Evolutionary conservation across 23 red algal genomes (phyloP).

Genomic region (Gracilaria domingensis): DNA sequence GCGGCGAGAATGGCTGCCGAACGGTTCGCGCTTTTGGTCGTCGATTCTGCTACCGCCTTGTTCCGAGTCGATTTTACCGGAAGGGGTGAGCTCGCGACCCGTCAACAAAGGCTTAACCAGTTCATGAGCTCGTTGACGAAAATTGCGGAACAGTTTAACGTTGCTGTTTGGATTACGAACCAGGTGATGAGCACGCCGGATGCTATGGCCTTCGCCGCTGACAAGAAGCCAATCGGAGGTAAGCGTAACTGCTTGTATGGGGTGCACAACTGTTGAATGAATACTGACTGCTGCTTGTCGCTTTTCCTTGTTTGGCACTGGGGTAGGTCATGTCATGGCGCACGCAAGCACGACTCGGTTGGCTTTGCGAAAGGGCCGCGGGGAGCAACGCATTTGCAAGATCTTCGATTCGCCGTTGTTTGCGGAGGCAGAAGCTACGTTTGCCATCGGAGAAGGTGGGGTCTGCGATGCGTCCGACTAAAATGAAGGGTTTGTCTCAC

Average conservation of each 20-base stretch:
- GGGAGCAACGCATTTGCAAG: slow-evolving; percentile 96
- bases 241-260: neutral
- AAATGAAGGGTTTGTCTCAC: neutral
- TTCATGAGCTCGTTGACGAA: slow-evolving; percentile 92
- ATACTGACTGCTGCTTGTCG: neutral
- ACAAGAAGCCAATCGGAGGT: slow-evolving; percentile 72
- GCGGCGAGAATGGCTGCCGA: slow-evolving; percentile 85
- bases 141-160: slow-evolving; percentile 95
- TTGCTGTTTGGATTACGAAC: slow-evolving; percentile 96
- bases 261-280: neutral
- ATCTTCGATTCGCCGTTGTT: slow-evolving; percentile 89
- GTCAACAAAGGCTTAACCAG: slow-evolving; percentile 95
- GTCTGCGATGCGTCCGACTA: slow-evolving; percentile 88
- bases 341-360: slow-evolving; percentile 95
- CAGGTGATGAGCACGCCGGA: slow-evolving; percentile 87
- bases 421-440: slow-evolving; percentile 92
- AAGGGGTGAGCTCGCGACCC: slow-evolving; percentile 85
- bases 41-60: slow-evolving; percentile 96
- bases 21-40: slow-evolving; percentile 85
- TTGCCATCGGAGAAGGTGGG: slow-evolving; percentile 87
- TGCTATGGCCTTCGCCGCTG: slow-evolving; percentile 74
- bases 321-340: slow-evolving; percentile 88
- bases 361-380: slow-evolving; percentile 91
- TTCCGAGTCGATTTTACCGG: slow-evolving; percentile 96
- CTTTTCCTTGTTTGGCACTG: neutral